Evolutionary conservation across 805 yeast species (phyloP).

Genomic region (Isabelozyma pseudorhagii): DNA sequence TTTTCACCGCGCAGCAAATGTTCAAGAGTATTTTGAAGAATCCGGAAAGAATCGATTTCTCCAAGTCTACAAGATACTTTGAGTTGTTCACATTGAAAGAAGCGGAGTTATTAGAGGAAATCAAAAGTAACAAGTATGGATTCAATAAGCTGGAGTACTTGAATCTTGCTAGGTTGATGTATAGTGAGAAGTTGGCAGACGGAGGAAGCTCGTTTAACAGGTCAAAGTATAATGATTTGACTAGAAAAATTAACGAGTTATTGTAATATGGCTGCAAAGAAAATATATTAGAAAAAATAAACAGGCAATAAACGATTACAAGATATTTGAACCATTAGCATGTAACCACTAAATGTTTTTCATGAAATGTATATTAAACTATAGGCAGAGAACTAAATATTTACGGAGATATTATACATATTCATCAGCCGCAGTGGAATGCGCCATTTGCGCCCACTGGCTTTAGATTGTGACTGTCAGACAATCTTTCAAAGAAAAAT

Average conservation of each 20-base stretch:
- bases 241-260: slow-evolving; percentile 21
- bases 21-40: slow-evolving; percentile 53
- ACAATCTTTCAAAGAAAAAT: slow-evolving; percentile 60
- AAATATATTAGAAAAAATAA: neutral
- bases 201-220: slow-evolving; percentile 37
- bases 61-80: slow-evolving; percentile 52
- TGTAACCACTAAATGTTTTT: no score
- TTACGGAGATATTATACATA: neutral
- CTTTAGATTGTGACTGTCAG: slow-evolving; percentile 28
- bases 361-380: no score
- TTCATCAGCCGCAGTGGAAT: slow-evolving; percentile 2
- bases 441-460: slow-evolving; percentile 6
- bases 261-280: neutral
- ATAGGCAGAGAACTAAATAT: no score
- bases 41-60: slow-evolving; percentile 54
- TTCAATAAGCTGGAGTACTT: slow-evolving; percentile 45
- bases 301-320: neutral
- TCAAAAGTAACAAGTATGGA: slow-evolving; percentile 27
- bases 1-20: slow-evolving; percentile 67
- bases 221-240: slow-evolving; percentile 36
- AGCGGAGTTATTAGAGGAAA: slow-evolving; percentile 40
- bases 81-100: slow-evolving; percentile 52
- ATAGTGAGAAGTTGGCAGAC: slow-evolving; percentile 41
- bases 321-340: neutral
- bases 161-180: slow-evolving; percentile 53